Conservation (phyloP, 1,139 yeast genomes). For the Geotrichum candidum region DNA sequence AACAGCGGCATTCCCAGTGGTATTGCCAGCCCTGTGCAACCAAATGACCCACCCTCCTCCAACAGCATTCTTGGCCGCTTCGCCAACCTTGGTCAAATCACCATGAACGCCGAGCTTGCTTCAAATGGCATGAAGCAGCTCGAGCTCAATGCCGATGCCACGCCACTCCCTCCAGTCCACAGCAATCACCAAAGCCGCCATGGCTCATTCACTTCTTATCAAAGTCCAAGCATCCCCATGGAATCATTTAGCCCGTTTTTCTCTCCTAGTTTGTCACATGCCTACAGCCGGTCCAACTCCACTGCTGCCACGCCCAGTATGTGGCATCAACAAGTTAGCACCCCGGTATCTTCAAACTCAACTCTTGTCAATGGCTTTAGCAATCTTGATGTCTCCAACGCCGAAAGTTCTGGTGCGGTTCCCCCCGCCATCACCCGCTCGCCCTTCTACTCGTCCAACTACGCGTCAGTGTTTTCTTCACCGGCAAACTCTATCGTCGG, state of each 20-base stretch:
- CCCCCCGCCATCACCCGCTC: conserved; percentile 7
- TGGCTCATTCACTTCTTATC: conserved; percentile 5
- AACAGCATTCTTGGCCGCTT: conserved; percentile 41
- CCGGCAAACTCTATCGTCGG: conserved; percentile 15
- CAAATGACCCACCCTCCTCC: not conserved
- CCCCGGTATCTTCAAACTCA: not conserved
- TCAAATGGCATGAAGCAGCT: conserved; percentile 5
- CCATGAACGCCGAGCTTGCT: conserved; percentile 62
- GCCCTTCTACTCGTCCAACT: conserved; percentile 9
- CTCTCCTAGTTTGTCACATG: conserved; percentile 6
- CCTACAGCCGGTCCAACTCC: conserved; percentile 9
- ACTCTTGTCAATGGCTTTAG: not conserved
- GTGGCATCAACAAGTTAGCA: conserved; percentile 10
- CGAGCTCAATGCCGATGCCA: conserved; percentile 9
- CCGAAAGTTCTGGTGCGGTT: not conserved
- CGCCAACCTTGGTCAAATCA: conserved; percentile 71
- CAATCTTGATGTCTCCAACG: not conserved
- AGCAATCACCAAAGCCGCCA: conserved; percentile 12
- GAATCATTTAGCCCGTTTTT: conserved; percentile 13
- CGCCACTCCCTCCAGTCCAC: conserved; percentile 1
- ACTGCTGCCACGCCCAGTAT: not conserved
- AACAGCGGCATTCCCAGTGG: not conserved
- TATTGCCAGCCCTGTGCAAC: not conserved
- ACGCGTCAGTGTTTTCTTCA: conserved; percentile 15
- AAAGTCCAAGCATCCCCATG: conserved; percentile 3